phyloP scores from a whole-genome alignment of 495 filamentous ascomycete species.

The Trichoderma parareesei region DNA sequence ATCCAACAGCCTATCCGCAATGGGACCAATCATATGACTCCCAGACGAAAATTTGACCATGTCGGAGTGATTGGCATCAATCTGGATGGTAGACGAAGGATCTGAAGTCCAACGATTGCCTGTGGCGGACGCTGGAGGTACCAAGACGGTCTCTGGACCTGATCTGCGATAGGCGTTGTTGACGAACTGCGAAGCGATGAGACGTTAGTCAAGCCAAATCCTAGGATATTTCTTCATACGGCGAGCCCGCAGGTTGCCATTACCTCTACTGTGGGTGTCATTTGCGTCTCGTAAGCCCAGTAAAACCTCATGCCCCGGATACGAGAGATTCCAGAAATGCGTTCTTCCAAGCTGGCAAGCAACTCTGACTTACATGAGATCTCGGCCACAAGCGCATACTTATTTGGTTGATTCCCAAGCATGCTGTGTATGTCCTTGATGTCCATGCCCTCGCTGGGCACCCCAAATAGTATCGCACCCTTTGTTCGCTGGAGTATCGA shows the following conservation, averaged over 20 bases:
- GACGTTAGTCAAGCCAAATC: too few relatives aligned
- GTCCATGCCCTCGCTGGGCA: neutral
- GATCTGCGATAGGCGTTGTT: neutral
- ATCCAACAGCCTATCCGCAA: neutral
- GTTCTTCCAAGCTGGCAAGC: neutral
- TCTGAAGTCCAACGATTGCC: neutral
- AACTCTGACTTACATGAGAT: neutral
- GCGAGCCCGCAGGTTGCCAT: neutral
- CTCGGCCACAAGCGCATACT: neutral
- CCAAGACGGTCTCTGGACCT: neutral
- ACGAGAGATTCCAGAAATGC: neutral
- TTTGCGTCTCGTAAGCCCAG: neutral
- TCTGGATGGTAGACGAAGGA: neutral
- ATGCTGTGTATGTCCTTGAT: neutral
- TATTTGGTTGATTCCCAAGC: neutral
- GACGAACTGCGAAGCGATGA: too few relatives aligned
- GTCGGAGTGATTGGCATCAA: neutral
- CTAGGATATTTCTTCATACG: too few relatives aligned
- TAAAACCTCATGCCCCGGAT: neutral
- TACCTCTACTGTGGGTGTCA: neutral
- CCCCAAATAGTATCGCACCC: neutral
- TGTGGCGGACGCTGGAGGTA: neutral
- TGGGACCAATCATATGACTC: neutral
- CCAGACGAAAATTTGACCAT: neutral
- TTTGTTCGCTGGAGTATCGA: neutral